These are phyloP conservation scores for Pseudocercospora ulei DNA, from an alignment of 2,329 filamentous ascomycete species.

Conservation along the genomic window DNA sequence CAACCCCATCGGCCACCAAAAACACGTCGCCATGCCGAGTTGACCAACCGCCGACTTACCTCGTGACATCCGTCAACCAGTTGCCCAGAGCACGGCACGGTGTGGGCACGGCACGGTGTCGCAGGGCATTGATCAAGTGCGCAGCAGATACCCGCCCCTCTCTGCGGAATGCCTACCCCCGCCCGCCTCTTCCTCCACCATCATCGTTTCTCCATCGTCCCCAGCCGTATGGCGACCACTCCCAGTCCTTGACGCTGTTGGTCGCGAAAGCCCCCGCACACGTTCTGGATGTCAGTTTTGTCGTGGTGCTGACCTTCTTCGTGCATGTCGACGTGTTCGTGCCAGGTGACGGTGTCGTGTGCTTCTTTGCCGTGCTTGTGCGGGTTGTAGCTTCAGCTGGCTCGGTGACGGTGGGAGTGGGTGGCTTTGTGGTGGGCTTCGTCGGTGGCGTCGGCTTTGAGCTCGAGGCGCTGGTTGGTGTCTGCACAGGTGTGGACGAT, in stretches of 20 bases:
- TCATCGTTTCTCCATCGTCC: background rate
- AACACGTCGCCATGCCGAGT: too few relatives aligned
- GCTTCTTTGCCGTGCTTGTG: background rate
- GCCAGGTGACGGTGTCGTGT: background rate
- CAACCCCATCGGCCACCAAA: too few relatives aligned
- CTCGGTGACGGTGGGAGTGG: background rate
- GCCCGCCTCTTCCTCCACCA: background rate
- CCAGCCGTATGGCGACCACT: slow-evolving; percentile 5
- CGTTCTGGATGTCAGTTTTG: background rate
- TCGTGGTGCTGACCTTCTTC: background rate
- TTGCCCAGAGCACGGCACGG: too few relatives aligned
- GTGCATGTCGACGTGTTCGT: background rate
- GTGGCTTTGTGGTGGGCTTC: background rate
- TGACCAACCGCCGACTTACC: too few relatives aligned
- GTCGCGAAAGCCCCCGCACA: too few relatives aligned
- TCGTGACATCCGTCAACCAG: too few relatives aligned
- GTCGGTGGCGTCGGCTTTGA: background rate
- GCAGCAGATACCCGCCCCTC: too few relatives aligned
- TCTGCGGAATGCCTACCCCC: too few relatives aligned
- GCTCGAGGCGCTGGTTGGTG: background rate
- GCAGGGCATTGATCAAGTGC: too few relatives aligned
- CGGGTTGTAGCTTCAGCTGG: background rate
- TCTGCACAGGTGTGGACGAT: background rate
- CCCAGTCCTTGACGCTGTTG: slow-evolving; percentile 1
- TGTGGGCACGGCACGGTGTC: too few relatives aligned